Base-by-base conservation (phyloP, 257 asterid genomes). In the Penstemon newberryi region DNA sequence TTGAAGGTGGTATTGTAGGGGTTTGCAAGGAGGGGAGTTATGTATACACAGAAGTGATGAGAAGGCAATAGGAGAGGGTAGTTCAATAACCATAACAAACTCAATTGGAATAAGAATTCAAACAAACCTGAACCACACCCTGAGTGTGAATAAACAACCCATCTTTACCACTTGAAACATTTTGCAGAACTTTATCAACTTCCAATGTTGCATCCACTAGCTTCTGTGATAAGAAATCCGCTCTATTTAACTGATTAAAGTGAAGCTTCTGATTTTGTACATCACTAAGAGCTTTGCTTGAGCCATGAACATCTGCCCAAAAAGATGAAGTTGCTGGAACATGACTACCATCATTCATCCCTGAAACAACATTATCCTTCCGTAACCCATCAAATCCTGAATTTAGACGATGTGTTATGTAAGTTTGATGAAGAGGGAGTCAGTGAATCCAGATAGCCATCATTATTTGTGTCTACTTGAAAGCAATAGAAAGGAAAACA, bases 141-240 rank as follows among this genome's bases (percentile, higher is more conserved):
- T 2, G 59, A 51, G 37, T 53, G 19, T 37, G 38, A 38, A 13
- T 47, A 65, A 36, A 38, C 60, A 65, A 65, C 39, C 49, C 60
- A 36, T 50, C 62, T 74, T 46, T 18, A 42, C 11, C 11, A 10
- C 5, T 67, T 62, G 60, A 62, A 51, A 52, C 49, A 70, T 52
- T 67, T 70, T 42, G 61, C 43, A 52, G 10, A 60, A 38, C 43
- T 58, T 41, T 54, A 67, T 15, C 55, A 33, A 58, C 70, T 53
- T 61, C 65, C 40, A 67, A 45, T 44, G 49, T 67, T 43, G 70
- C 53, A 60, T 61, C 49, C n/a, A 58, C 38, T 38, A 67, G 66
- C 68, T 74, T 74, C 44, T 9, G 67, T 42, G 78, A 74, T 52
- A n/a, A 43, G 53, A 67, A 60, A 37, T 74, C 70, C 37, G 66